Conservation (phyloP, 129 eudicot species). For the carrot (Daucus carota) region DNA sequence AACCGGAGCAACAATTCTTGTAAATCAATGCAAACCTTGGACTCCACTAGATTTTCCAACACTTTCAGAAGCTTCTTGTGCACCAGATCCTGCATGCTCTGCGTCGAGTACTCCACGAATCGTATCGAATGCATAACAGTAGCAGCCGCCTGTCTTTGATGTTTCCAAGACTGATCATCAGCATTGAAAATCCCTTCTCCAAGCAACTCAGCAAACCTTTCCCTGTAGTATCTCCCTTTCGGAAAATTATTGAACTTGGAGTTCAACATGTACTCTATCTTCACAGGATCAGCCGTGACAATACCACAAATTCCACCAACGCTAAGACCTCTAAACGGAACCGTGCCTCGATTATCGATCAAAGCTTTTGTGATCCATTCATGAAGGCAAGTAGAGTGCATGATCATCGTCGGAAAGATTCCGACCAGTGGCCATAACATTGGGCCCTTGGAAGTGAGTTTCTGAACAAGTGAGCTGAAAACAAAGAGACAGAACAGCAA, state of each 20-base stretch:
- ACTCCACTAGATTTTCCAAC: conserved; percentile 23
- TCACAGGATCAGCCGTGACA: conserved; percentile 40
- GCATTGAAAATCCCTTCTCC: conserved; percentile 64
- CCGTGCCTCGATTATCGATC: conserved; percentile 35
- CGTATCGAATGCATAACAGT: conserved; percentile 50
- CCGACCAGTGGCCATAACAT: conserved; percentile 63
- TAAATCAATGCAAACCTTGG: conserved; percentile 32
- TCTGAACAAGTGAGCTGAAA: conserved; percentile 29
- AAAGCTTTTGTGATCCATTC: conserved; percentile 46
- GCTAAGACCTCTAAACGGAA: conserved; percentile 34
- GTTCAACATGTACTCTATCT: conserved; percentile 55
- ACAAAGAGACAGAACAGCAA: conserved; percentile 28
- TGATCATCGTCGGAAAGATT: conserved; percentile 33
- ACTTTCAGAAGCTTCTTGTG: conserved; percentile 29
- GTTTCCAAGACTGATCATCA: conserved; percentile 47
- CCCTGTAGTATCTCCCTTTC: conserved; percentile 44
- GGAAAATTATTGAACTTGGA: conserved; percentile 54
- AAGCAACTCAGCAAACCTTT: conserved; percentile 49
- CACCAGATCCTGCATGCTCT: conserved; percentile 27
- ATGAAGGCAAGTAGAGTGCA: conserved; percentile 21
- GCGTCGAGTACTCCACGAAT: conserved; percentile 25
- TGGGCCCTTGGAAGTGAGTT: conserved; percentile 44
- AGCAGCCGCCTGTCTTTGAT: conserved; percentile 46
- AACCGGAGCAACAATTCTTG: conserved; percentile 61
- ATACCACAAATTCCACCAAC: conserved; percentile 34